Base-by-base conservation (phyloP, 2,329 filamentous ascomycete genomes). In the Diaporthe capsici region DNA sequence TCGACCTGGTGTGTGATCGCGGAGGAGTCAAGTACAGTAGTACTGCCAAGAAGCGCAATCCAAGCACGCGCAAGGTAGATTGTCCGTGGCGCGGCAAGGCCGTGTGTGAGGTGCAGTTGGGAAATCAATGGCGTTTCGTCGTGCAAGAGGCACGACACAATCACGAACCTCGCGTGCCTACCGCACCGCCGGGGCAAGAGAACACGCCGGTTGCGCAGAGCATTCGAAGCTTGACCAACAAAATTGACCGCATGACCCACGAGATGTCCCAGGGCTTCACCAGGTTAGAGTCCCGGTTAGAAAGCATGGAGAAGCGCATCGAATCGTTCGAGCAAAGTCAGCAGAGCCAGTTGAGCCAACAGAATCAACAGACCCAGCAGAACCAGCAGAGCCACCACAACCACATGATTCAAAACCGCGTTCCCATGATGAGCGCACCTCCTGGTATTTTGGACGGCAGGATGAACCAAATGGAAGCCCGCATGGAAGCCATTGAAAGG, bases 11-110 rank as follows among this genome's bases (percentile, higher is more conserved):
- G 47, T 92, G 90, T 82, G 90, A 92, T 78, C 89, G 90, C 55
- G 90, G 90, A 72, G 90, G 90, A 76, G 90, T 92, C 81, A 92
- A 92, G 83, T 92, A 92, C 83, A 91, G 86, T 84, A 92, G 90
- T 82, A 92, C 90, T 1, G 90, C 90, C 10, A 92, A 92, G 86
- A 92, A 92, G 84, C 88, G 90, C 74, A 92, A 91, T 79, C 90
- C 90, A 1, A 91, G 89, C 72, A 92, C 90, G 58, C 89, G 90
- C 81, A 92, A 92, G 83, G 89, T 92, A 73, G 90, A 92, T 81
- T 92, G 90, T 74, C 90, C 90, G 15, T 92, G 90, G 84, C 88
- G 90, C 71, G 90, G 90, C 73, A 92, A 92, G 84, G 90, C 90
- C 34, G 90, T 92, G 31, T 92, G 90, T 77, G 90, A 92, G 80